Evolutionary conservation across 768 basidiomycete species (phyloP), one percentile per base, ranked within the genome.

Genomic region (Boletus edulis): DNA sequence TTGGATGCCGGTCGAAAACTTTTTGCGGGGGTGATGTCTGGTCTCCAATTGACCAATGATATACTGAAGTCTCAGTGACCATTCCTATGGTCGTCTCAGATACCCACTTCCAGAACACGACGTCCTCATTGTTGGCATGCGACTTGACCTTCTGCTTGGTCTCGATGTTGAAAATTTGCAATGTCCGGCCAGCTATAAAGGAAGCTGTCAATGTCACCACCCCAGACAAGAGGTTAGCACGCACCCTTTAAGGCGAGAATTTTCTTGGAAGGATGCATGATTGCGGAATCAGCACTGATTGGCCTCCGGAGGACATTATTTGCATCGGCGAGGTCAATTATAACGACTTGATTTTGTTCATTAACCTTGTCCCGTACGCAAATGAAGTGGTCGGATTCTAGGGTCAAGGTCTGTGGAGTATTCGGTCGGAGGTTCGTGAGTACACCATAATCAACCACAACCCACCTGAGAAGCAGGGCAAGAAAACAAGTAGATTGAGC

Each of bases 21-120:
- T 98, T 94, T 77, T 90, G 87, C 3, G 89, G 91, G 4, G 88
- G 73, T 1, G 91, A 87, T 4, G 86, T 88, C 59, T 80, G 74
- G 73, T 93, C 89, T 39, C 75, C 64, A 61, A 88, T 85, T 54
- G 87, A 79, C 94, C 95, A 97, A 72, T 98, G 95, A 71, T 82
- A 91, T 31, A 98, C 96, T 5, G 94, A 81, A 1, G 89, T 80
- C 56, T 98, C 95, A 29, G 96, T 98, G 65, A 98, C 97, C 76
- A 98, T 82, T 65, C 97, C 97, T 58, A 99, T 87, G 29, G 89
- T 89, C 17, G 85, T 83, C 58, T 93, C 88, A 45, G 87, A 89
- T 38, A 98, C 85, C 97, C 97, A 99, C 71, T 97, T 98, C 97
- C 97, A 99, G 75, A 97, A 99, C 24, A 93, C 86, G 49, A 97